Evolutionary conservation across 371 early-diverging fungal genomes (phyloP).

Genomic region (Mortierella sp.): DNA sequence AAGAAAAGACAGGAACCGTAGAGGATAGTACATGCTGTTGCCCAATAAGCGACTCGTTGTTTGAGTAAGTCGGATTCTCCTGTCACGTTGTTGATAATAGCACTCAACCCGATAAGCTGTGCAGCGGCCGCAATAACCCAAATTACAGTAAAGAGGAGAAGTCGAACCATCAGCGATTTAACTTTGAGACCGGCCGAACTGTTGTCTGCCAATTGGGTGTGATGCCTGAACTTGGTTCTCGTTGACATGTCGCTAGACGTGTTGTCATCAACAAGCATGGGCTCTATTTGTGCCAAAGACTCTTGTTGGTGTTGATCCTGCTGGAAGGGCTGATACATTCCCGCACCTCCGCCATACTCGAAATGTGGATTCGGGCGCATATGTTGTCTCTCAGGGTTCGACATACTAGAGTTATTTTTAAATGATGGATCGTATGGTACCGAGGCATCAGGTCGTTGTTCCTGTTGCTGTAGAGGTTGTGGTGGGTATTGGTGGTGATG

Average conservation of each 20-base stretch:
- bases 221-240: not conserved
- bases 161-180: not conserved
- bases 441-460: not conserved
- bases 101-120: not conserved
- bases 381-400: not conserved
- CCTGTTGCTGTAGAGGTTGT: too few relatives aligned
- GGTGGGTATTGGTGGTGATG: not conserved
- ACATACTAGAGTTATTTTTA: not conserved
- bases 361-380: not conserved
- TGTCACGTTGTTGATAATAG: not conserved
- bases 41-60: conserved; percentile 1
- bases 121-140: not conserved
- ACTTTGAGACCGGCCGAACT: too few relatives aligned
- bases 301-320: not conserved
- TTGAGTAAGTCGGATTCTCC: not conserved
- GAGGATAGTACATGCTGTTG: not conserved
- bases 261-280: not conserved
- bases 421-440: not conserved
- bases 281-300: not conserved
- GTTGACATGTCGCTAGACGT: too few relatives aligned
- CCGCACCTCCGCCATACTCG: not conserved
- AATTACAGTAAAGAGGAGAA: not conserved
- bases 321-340: not conserved
- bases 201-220: not conserved
- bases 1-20: not conserved